Percentiles rank a stretch among this genome's conserved stretches.
Evolutionary conservation across 371 early-diverging fungal species (phyloP).

Genomic region (Encephalitozoon romaleae): DNA sequence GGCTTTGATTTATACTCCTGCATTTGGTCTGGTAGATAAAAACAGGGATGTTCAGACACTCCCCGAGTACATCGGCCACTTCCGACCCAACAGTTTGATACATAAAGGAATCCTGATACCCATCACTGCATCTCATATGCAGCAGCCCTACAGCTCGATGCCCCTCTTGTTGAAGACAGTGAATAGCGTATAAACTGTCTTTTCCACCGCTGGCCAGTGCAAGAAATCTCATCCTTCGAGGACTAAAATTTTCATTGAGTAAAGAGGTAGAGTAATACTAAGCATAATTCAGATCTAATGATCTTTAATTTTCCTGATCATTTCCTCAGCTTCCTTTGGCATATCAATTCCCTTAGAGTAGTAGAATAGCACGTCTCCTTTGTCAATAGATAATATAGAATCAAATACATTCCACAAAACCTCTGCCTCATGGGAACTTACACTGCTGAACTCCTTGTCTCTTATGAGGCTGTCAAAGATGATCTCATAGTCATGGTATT

Average conservation of each 20-base stretch:
- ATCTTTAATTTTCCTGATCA: slow-evolving; percentile 17
- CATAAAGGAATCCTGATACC: slow-evolving; percentile 90
- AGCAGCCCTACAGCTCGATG: slow-evolving; percentile 84
- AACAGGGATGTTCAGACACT: slow-evolving; percentile 78
- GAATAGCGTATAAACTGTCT: slow-evolving; percentile 87
- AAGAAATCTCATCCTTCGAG: slow-evolving; percentile 55
- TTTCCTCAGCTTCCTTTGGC: slow-evolving; percentile 24
- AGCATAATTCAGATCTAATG: neutral
- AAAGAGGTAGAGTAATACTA: neutral
- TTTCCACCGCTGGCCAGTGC: slow-evolving; percentile 79
- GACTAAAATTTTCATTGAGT: neutral
- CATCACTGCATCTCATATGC: slow-evolving; percentile 70
- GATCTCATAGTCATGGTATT: slow-evolving; percentile 37
- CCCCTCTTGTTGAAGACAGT: slow-evolving; percentile 81
- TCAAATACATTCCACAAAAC: slow-evolving; percentile 48
- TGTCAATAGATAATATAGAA: neutral
- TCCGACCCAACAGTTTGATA: slow-evolving; percentile 96
- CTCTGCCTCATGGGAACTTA: slow-evolving; percentile 30
- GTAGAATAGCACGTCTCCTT: slow-evolving; percentile 13
- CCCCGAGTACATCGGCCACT: slow-evolving; percentile 70
- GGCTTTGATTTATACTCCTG: slow-evolving; percentile 62
- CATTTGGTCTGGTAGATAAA: slow-evolving; percentile 72
- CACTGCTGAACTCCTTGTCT: slow-evolving; percentile 11
- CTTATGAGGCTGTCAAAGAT: slow-evolving; percentile 46
- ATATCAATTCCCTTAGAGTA: slow-evolving; percentile 37